Conservation (phyloP, 2,329 filamentous ascomycete species). For the Ceratocystis destructans region DNA sequence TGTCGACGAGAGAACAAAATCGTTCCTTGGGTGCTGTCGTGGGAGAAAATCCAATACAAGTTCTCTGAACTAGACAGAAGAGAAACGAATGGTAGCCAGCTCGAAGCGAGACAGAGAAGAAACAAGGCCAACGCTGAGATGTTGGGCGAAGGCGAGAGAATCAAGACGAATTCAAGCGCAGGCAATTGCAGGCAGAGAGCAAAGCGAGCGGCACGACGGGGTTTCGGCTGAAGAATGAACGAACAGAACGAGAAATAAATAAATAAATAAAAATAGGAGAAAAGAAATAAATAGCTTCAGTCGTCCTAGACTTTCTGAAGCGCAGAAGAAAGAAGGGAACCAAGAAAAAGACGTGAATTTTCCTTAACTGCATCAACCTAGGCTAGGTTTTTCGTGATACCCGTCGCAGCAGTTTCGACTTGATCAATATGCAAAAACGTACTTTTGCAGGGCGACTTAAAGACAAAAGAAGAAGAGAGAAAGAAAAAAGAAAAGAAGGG, state of each 20-base stretch:
- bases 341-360: not conserved
- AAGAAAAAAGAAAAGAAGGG: conserved; percentile 15
- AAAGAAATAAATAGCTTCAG: not conserved
- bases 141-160: not conserved
- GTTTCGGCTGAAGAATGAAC: not conserved
- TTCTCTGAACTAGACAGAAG: not conserved
- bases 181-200: not conserved
- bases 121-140: not conserved
- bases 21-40: too few relatives aligned
- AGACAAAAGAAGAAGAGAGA: conserved; percentile 19
- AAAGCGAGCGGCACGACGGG: not conserved
- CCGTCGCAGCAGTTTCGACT: not conserved
- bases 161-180: not conserved
- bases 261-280: conserved; percentile 8
- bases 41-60: not conserved
- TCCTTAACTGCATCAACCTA: not conserved
- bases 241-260: conserved; percentile 16
- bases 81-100: conserved; percentile 15
- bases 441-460: not conserved
- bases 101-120: conserved; percentile 2
- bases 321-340: not conserved
- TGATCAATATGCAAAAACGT: not conserved
- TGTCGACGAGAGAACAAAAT: too few relatives aligned
- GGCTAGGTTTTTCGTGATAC: not conserved
- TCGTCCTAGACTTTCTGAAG: not conserved